Base-by-base conservation (phyloP, 139 green algal genomes). In the Chlamydomonas urium region DNA sequence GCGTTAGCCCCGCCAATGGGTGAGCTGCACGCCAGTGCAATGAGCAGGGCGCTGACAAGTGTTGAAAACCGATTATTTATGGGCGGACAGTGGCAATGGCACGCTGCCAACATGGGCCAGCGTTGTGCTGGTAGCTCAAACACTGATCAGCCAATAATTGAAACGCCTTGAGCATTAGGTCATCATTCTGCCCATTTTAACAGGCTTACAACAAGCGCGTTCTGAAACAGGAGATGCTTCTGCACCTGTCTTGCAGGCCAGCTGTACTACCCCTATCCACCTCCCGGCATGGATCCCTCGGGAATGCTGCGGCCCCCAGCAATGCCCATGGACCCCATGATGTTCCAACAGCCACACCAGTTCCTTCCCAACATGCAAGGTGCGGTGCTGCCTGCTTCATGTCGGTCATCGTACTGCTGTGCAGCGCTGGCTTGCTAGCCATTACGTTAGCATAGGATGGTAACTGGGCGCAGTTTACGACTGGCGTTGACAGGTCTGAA, bases 311-410 rank as follows among this genome's bases (percentile, higher is more conserved):
- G 33, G 5, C 24, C 38, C 3, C 24, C 33, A 19, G 24, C 23
- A 10, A 33, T 71, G 38, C 36, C 63, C 8, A 29, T 32, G 4
- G 36, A 56, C 38, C 63, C 37, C n/a, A 33, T 29, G 37, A 17
- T 28, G 33, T 71, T 57, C 63, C 35, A 36, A 24, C 63, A 57
- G 14, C 63, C 31, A 24, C 63, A 71, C 32, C 63, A 71, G 63
- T 31, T 37, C 26, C n/a, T 67, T 8, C 60, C 29, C 60, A 67
- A 67, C 60, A 67, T n/a, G n/a, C n/a, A n/a, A n/a, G n/a, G n/a
- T n/a, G n/a, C n/a, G n/a, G n/a, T n/a, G n/a, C n/a, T n/a, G n/a
- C n/a, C n/a, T n/a, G n/a, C n/a, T n/a, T n/a, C n/a, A n/a, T n/a
- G n/a, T n/a, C n/a, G n/a, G n/a, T n/a, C n/a, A n/a, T n/a, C n/a